phyloP scores from a whole-genome alignment of 2,329 filamentous ascomycete species.

The Phyllosticta paracitricarpa region DNA sequence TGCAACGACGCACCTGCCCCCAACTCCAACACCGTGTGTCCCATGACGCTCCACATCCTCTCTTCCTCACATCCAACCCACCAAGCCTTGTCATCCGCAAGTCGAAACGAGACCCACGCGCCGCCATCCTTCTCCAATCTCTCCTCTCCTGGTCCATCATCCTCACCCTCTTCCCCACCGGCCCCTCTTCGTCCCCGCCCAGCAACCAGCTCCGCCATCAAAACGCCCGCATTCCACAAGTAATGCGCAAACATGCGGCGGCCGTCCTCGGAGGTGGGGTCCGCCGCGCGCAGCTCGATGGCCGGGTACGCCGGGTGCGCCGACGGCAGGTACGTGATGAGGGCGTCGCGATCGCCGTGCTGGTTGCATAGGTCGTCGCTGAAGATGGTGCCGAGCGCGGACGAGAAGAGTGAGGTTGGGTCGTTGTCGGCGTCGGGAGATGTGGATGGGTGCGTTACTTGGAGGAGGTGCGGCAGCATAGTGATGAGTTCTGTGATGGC shows the following conservation, averaged over 20 bases:
- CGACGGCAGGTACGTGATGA: slow-evolving; percentile 44
- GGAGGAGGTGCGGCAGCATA: background rate
- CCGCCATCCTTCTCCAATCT: slow-evolving; percentile 23
- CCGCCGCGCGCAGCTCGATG: slow-evolving; percentile 32
- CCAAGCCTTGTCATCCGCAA: slow-evolving; percentile 17
- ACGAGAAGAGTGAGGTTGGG: slow-evolving; percentile 52
- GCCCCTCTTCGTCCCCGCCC: slow-evolving; percentile 17
- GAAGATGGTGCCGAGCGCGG: slow-evolving; percentile 54
- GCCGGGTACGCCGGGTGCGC: slow-evolving; percentile 25
- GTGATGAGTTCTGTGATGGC: background rate
- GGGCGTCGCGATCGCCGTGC: slow-evolving; percentile 50
- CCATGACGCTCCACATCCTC: slow-evolving; percentile 37
- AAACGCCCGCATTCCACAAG: slow-evolving; percentile 56
- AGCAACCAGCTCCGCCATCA: slow-evolving; percentile 36
- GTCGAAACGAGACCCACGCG: background rate
- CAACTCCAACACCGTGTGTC: slow-evolving; percentile 50
- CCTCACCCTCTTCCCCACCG: slow-evolving; percentile 13
- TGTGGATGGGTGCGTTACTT: background rate
- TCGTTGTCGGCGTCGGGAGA: slow-evolving; percentile 21
- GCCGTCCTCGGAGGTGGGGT: slow-evolving; percentile 43
- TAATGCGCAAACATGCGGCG: slow-evolving; percentile 59
- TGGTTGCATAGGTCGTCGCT: slow-evolving; percentile 56
- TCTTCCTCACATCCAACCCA: slow-evolving; percentile 25
- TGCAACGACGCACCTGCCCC: slow-evolving; percentile 50
- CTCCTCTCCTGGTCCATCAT: background rate